phyloP scores from a whole-genome alignment of 1,284 basidiomycete species.

The Malassezia caprae region DNA sequence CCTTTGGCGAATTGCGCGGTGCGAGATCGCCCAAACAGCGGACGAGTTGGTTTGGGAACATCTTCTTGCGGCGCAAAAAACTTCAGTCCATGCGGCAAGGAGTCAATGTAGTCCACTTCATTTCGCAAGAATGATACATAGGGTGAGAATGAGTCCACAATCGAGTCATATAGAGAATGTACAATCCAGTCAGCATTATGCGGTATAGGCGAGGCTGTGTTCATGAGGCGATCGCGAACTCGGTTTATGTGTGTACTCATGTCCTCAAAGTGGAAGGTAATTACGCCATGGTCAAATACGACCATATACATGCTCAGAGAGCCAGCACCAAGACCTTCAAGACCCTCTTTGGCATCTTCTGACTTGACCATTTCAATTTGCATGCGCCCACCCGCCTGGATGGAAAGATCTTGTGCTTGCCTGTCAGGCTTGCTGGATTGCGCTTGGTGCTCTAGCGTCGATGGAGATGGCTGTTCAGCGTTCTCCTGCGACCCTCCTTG shows the following conservation, averaged over 20 bases:
- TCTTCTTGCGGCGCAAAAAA: neutral
- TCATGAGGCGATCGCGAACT: constrained; percentile 61
- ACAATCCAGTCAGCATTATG: constrained; percentile 67
- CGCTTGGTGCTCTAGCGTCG: neutral
- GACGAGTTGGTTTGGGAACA: neutral
- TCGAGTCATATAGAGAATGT: constrained; percentile 80
- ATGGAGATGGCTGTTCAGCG: neutral
- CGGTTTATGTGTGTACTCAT: constrained; percentile 74
- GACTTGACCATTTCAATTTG: constrained; percentile 53
- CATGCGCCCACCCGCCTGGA: neutral
- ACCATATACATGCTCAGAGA: constrained; percentile 79
- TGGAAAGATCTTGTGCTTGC: neutral
- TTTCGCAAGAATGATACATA: constrained; percentile 70
- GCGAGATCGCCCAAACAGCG: neutral
- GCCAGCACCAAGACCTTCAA: constrained; percentile 59
- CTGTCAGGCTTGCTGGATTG: neutral
- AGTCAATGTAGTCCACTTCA: constrained; percentile 70
- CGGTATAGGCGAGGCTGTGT: constrained; percentile 30
- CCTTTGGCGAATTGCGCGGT: neutral
- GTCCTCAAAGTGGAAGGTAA: constrained; percentile 85
- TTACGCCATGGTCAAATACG: constrained; percentile 79
- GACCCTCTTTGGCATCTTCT: constrained; percentile 55
- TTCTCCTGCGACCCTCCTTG: neutral
- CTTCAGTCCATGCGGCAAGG: constrained; percentile 52
- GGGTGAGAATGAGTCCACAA: constrained; percentile 89